Conservation (phyloP, 2,329 filamentous ascomycete genomes). For the Neonectria punicea region DNA sequence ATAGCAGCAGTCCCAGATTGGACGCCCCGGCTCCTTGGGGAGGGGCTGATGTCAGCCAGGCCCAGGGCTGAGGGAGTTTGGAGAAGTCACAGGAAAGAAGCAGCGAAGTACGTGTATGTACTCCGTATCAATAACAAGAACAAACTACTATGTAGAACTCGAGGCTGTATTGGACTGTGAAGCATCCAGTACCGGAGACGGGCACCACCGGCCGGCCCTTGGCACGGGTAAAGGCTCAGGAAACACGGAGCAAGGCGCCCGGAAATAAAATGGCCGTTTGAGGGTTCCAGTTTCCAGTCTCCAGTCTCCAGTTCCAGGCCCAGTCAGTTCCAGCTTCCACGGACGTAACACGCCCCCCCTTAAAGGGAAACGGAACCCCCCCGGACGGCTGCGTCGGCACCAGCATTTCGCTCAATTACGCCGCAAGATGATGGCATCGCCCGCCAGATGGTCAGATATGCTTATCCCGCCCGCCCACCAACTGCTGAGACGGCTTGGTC, state of each 20-base stretch:
- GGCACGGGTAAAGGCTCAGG: constrained; percentile 34
- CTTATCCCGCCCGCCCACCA: constrained; percentile 39
- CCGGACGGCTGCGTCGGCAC: constrained; percentile 44
- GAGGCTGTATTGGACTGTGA: not conserved
- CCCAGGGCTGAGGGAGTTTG: not conserved
- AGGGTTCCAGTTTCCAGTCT: not conserved
- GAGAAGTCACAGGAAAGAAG: not conserved
- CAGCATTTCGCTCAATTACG: constrained; percentile 38
- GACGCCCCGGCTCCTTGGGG: constrained; percentile 11
- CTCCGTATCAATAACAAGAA: no score
- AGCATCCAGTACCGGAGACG: constrained; percentile 16
- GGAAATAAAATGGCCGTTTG: constrained; percentile 32
- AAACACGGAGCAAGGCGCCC: constrained; percentile 11
- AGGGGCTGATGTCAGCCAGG: constrained; percentile 34
- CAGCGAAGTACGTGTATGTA: no score
- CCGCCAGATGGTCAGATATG: constrained; percentile 44
- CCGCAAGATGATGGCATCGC: constrained; percentile 43
- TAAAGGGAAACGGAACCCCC: constrained; percentile 9
- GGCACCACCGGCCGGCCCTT: constrained; percentile 34
- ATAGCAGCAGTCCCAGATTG: constrained; percentile 25
- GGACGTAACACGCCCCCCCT: constrained; percentile 20
- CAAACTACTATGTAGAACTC: not conserved
- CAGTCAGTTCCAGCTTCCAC: not conserved
- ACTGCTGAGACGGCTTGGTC: constrained; percentile 22
- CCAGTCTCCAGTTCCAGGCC: not conserved